These are phyloP conservation scores for Trichoderma asperellum DNA, from an alignment of 2,329 filamentous ascomycete genomes.

Conservation along the genomic window DNA sequence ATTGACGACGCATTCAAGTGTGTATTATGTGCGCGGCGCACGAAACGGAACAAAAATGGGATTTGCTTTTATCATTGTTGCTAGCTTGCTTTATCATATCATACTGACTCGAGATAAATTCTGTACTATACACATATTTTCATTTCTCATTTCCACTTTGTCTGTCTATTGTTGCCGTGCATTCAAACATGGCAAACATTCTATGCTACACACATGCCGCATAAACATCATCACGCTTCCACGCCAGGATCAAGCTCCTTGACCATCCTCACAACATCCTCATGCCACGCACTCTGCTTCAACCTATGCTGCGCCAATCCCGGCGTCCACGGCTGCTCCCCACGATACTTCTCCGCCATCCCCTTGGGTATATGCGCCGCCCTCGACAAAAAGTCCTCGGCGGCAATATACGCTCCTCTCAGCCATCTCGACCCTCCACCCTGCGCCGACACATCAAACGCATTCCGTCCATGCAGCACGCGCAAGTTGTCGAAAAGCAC, in stretches of 20 bases:
- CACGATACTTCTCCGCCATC: constrained; percentile 36
- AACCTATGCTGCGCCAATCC: constrained; percentile 35
- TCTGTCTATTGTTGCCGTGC: too few relatives aligned
- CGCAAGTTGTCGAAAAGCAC: constrained; percentile 91
- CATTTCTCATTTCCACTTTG: neutral
- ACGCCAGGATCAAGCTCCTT: constrained; percentile 29
- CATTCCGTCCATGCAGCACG: constrained; percentile 78
- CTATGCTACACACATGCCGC: neutral
- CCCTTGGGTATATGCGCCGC: constrained; percentile 39
- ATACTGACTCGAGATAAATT: neutral
- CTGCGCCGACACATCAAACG: constrained; percentile 64
- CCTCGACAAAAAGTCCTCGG: constrained; percentile 49
- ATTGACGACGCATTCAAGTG: neutral
- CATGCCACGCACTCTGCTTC: constrained; percentile 37
- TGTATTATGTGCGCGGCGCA: constrained; percentile 7
- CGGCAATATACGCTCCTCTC: constrained; percentile 79
- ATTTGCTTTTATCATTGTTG: neutral
- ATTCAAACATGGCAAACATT: neutral
- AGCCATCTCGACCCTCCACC: constrained; percentile 74
- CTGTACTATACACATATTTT: neutral
- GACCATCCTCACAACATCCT: constrained; percentile 35
- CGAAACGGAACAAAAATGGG: neutral
- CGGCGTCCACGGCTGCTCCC: constrained; percentile 35
- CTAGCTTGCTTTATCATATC: neutral
- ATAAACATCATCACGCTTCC: neutral